Evolutionary conservation across 371 early-diverging fungal genomes (phyloP), one percentile per base, ranked within the genome.

Genomic region (Nematocida sp.): DNA sequence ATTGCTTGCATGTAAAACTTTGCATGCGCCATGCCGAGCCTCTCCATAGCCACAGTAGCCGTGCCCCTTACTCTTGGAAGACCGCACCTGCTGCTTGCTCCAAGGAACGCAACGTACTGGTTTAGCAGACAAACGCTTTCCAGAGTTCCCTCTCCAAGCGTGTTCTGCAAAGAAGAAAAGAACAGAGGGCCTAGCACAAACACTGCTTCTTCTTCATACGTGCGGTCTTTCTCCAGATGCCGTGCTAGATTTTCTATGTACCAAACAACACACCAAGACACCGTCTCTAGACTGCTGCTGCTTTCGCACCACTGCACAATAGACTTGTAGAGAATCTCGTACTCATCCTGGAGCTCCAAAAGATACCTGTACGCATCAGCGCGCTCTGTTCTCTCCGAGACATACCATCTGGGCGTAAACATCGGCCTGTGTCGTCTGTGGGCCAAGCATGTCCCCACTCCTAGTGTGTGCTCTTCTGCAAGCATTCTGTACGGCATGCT

Each of bases 311-410:
- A 67, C 25, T 48, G 43, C 5, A 57, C 41, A 1, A 67, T 31
- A 5, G 67, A 15, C 32, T 57, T 57, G 29, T 67, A 41, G 2
- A 67, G 7, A 29, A 67, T 37, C 21, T 43, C 67, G 46, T 67
- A 67, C 45, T 67, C 67, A 36, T 67, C 67, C 58, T 67, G 67
- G 21, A 67, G 56, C 17, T 27, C 5, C n/a, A 67, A 57, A n/a
- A 70, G n/a, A 17, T 32, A 29, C 23, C 41, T 25, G 27, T 70
- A 70, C 51, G 23, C 51, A 25, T 31, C 32, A 1, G 19, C 29
- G 23, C 13, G 4, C 11, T n/a, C 19, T 34, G 37, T 40, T 32
- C 21, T 25, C 7, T 15, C 8, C 11, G 21, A 27, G 15, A 27
- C n/a, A 23, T 56, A 54, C 23, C 56, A 54, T 45, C 5, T 41